Percentiles rank a stretch among this genome's conserved stretches.
phyloP scores from a whole-genome alignment of 208 protist genomes.

The Trypanosoma congolense region DNA sequence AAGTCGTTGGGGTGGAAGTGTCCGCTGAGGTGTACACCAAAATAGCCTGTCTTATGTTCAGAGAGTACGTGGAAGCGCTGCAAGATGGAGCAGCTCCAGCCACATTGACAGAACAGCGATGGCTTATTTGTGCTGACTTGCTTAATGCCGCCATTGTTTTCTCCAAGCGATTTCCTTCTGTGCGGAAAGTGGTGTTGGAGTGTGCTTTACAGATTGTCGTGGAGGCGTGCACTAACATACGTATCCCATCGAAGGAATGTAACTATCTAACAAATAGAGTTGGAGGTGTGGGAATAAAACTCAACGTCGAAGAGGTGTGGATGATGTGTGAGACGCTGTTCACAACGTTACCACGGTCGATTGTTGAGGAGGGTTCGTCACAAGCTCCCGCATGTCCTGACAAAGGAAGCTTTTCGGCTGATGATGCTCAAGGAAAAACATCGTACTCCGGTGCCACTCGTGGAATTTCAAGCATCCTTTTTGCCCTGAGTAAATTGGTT shows the following conservation, averaged over 20 bases:
- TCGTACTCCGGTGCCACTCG: constrained; percentile 17
- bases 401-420: no score
- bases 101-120: no score
- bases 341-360: not conserved
- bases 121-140: constrained; percentile 9
- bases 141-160: constrained; percentile 15
- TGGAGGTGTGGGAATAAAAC: constrained; percentile 2
- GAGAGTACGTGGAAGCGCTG: constrained; percentile 15
- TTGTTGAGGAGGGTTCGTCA: not conserved
- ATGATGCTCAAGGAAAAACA: no score
- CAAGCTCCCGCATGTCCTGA: no score
- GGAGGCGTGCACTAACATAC: constrained; percentile 16
- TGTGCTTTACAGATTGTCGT: constrained; percentile 14
- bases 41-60: constrained; percentile 6
- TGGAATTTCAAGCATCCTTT: constrained; percentile 11
- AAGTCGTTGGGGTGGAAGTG: constrained; percentile 10
- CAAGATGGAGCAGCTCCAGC: no score
- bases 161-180: constrained; percentile 18
- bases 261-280: no score
- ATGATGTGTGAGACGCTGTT: constrained; percentile 20
- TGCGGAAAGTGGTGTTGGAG: constrained; percentile 5
- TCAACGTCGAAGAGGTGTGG: constrained; percentile 17
- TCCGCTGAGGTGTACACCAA: constrained; percentile 12
- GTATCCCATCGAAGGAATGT: no score
- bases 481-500: constrained; percentile 5